phyloP scores from a whole-genome alignment of 1,284 basidiomycete species.

The Dichomitus squalens region DNA sequence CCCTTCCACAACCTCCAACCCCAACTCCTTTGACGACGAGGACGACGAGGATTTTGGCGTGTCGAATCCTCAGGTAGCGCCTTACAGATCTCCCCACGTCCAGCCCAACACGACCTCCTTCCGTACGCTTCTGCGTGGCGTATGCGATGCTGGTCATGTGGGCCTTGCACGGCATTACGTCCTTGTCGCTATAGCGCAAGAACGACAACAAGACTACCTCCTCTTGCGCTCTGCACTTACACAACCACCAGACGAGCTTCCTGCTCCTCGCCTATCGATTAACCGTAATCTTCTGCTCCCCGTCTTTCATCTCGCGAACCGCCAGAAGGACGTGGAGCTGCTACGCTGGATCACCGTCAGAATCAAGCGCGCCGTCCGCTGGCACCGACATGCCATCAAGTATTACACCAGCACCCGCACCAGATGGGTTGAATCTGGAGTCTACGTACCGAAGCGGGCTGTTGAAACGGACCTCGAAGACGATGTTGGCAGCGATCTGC shows the following conservation, averaged over 20 bases:
- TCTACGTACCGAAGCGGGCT: conserved; percentile 1
- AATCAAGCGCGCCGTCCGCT: conserved; percentile 42
- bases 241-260: conserved; percentile 35
- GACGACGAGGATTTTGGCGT: conserved; percentile 63
- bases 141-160: conserved; percentile 48
- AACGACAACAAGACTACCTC: conserved; percentile 38
- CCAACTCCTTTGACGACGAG: conserved; percentile 59
- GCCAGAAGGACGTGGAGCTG: conserved; percentile 53
- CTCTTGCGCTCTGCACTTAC: conserved; percentile 23
- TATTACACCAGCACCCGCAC: conserved; percentile 41
- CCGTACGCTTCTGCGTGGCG: conserved; percentile 57
- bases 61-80: conserved; percentile 35
- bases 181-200: conserved; percentile 55
- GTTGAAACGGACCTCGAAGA: neutral
- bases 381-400: conserved; percentile 48
- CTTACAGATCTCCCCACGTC: conserved; percentile 47
- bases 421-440: conserved; percentile 21
- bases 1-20: conserved; percentile 42
- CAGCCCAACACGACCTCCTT: conserved; percentile 73
- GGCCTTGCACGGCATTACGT: conserved; percentile 71
- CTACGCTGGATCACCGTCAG: conserved; percentile 58
- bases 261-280: conserved; percentile 52
- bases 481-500: conserved; percentile 7
- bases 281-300: conserved; percentile 58
- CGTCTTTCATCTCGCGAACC: conserved; percentile 57